Conservation (phyloP, 2,329 filamentous ascomycete genomes). For the Myrmaecium sp. region DNA sequence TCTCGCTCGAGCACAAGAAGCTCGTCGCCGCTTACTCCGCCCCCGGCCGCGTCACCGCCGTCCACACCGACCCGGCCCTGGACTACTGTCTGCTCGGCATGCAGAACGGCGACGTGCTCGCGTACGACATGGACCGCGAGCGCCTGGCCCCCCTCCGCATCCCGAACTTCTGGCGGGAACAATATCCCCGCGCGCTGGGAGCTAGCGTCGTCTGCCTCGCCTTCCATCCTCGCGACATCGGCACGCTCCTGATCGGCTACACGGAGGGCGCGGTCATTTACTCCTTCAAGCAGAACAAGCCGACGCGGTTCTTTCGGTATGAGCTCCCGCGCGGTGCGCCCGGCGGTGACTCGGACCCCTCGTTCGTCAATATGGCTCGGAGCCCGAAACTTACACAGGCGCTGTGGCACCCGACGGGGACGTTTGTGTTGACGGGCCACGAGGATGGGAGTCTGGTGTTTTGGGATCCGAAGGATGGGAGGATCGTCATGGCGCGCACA, state of each 20-base stretch:
- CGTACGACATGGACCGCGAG: constrained; percentile 84
- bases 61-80: constrained; percentile 74
- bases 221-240: constrained; percentile 82
- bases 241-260: constrained; percentile 83
- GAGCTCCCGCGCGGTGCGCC: constrained; percentile 64
- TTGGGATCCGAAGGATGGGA: constrained; percentile 84
- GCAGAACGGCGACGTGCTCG: constrained; percentile 64
- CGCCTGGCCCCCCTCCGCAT: constrained; percentile 61
- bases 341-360: constrained; percentile 54
- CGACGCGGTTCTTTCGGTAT: constrained; percentile 69
- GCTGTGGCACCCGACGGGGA: constrained; percentile 87
- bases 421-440: constrained; percentile 71
- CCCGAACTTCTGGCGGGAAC: constrained; percentile 70
- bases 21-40: constrained; percentile 55
- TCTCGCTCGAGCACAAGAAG: constrained; percentile 56
- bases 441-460: constrained; percentile 86
- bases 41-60: constrained; percentile 54
- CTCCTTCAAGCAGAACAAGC: constrained; percentile 80
- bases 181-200: constrained; percentile 48
- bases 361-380: constrained; percentile 43
- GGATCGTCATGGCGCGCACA: constrained; percentile 68
- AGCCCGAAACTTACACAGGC: constrained; percentile 66
- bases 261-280: constrained; percentile 75
- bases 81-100: constrained; percentile 85
- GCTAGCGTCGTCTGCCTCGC: constrained; percentile 58